Percentiles rank a stretch among this genome's conserved stretches.
These are phyloP conservation scores for Linum usitatissimum DNA, from an alignment of 345 rosid genomes.

Conservation along the genomic window DNA sequence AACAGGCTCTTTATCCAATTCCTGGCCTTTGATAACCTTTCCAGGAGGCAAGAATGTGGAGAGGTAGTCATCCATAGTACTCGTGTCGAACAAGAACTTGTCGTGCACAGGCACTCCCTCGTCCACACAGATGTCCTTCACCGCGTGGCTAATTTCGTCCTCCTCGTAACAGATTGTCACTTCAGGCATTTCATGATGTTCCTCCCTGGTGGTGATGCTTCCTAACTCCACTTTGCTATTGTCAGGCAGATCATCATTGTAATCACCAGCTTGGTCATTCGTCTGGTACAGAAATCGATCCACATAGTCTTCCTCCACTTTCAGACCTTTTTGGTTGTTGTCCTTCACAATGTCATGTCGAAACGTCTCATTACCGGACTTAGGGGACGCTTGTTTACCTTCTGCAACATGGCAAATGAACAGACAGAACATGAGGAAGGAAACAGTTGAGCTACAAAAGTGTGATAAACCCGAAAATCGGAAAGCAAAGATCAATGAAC, in stretches of 20 bases:
- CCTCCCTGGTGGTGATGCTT: background rate
- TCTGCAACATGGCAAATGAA: conserved; percentile 35
- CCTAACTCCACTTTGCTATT: conserved; percentile 17
- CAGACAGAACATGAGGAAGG: background rate
- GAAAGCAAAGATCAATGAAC: too few species aligned
- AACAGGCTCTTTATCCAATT: conserved; percentile 6
- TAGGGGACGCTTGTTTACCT: conserved; percentile 27
- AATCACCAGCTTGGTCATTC: conserved; percentile 10
- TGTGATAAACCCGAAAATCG: too few species aligned
- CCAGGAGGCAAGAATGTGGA: conserved; percentile 15
- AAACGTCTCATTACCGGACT: conserved; percentile 23
- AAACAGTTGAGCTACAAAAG: too few species aligned
- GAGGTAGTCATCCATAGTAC: conserved; percentile 17
- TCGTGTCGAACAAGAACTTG: conserved; percentile 39
- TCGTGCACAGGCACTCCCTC: conserved; percentile 52
- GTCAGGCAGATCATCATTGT: background rate
- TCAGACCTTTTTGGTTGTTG: conserved; percentile 13
- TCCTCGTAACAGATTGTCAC: conserved; percentile 60
- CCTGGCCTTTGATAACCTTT: conserved; percentile 14
- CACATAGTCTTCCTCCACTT: conserved; percentile 14
- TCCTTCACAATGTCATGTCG: conserved; percentile 25
- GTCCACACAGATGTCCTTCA: conserved; percentile 74
- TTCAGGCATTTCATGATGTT: conserved; percentile 38
- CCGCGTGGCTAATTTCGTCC: conserved; percentile 29
- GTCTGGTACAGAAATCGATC: conserved; percentile 10